Conservation (phyloP, 805 yeast genomes). For the Candida ascalaphidarum region DNA sequence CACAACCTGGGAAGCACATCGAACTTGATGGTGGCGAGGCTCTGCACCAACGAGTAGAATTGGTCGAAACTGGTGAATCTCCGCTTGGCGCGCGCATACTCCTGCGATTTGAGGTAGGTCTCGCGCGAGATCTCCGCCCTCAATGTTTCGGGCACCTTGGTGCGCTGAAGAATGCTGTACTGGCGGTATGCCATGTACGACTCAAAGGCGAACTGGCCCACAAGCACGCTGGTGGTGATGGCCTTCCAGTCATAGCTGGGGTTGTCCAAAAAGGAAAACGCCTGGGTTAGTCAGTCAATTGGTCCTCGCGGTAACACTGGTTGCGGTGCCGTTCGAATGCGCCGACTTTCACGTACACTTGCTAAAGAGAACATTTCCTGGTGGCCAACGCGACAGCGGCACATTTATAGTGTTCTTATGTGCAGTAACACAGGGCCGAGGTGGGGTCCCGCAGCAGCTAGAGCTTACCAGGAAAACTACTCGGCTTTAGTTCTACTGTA, state of each 20-base stretch:
- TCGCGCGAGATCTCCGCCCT: slow-evolving; percentile 60
- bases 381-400: too few species aligned
- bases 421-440: too few species aligned
- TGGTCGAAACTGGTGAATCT: slow-evolving; percentile 54
- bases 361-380: too few species aligned
- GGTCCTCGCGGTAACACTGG: too few species aligned
- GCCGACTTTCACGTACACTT: too few species aligned
- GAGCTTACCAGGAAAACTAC: too few species aligned
- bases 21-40: slow-evolving; percentile 46
- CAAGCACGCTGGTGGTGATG: slow-evolving; percentile 63
- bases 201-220: slow-evolving; percentile 70
- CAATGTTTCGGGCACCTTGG: slow-evolving; percentile 58
- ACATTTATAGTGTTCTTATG: too few species aligned
- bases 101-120: slow-evolving; percentile 69
- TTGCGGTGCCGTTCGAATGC: too few species aligned
- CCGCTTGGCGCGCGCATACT: slow-evolving; percentile 73
- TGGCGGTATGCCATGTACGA: slow-evolving; percentile 71
- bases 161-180: slow-evolving; percentile 50
- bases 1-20: slow-evolving; percentile 41
- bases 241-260: slow-evolving; percentile 76
- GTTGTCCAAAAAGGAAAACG: slow-evolving; percentile 50
- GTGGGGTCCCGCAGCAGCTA: too few species aligned
- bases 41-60: slow-evolving; percentile 43
- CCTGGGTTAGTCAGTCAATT: too few species aligned
- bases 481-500: too few species aligned